Percentiles rank a stretch among this genome's conserved stretches.
These are phyloP conservation scores for Nidularia pulvinata DNA, from an alignment of 768 basidiomycete genomes.

Conservation along the genomic window DNA sequence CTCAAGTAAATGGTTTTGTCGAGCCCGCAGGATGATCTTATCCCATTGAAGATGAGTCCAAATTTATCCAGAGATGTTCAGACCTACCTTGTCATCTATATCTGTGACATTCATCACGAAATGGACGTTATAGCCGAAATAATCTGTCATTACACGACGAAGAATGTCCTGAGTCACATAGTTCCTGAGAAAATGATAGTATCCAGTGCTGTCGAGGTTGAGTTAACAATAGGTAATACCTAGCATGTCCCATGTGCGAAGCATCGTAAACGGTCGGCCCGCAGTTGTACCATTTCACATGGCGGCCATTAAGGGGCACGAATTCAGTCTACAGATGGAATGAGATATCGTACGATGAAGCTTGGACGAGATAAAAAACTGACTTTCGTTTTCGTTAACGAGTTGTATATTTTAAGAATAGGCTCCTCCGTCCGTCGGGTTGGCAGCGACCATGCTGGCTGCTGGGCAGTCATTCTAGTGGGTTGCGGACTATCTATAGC, in stretches of 20 bases:
- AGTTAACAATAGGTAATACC: constrained; percentile 42
- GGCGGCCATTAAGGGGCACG: constrained; percentile 61
- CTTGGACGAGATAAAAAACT: constrained; percentile 13
- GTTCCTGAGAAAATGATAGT: constrained; percentile 54
- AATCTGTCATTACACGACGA: constrained; percentile 88
- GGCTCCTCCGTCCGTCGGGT: constrained; percentile 49
- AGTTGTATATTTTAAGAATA: constrained; percentile 86
- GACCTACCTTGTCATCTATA: constrained; percentile 95
- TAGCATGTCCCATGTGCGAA: constrained; percentile 98
- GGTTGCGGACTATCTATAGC: background rate
- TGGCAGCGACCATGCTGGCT: constrained; percentile 59
- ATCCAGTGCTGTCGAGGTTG: background rate
- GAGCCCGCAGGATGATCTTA: constrained; percentile 92
- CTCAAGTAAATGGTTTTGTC: constrained; percentile 75
- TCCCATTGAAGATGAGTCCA: background rate
- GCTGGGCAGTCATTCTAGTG: constrained; percentile 52
- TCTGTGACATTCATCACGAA: constrained; percentile 99
- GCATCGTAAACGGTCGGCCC: constrained; percentile 99
- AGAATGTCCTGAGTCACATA: constrained; percentile 96
- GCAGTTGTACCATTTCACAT: constrained; percentile 99
- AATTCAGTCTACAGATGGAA: constrained; percentile 64
- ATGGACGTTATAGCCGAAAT: constrained; percentile 97
- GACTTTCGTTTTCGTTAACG: constrained; percentile 90
- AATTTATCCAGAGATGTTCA: background rate
- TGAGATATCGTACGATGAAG: constrained; percentile 7